A percentile compares a stretch with the other conserved stretches of the same genome.
Evolutionary conservation across 352 stramenopile species (phyloP).

Genomic region (Phytophthora tubulina): DNA sequence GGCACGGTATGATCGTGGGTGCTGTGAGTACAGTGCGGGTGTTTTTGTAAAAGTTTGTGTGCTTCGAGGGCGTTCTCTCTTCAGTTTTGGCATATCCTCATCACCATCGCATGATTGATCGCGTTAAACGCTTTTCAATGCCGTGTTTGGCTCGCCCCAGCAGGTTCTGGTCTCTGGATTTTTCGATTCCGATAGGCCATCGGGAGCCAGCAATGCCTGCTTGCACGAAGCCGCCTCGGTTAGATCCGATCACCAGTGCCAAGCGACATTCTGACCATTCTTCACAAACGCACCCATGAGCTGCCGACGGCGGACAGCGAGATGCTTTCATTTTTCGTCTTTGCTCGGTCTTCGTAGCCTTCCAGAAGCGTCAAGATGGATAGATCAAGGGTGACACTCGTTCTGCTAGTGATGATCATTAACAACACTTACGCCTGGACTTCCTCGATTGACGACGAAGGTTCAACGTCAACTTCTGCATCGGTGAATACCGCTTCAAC

Average conservation of each 20-base stretch:
- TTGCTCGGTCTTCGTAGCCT: not conserved
- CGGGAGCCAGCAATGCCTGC: conserved; percentile 14
- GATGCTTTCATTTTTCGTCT: conserved; percentile 4
- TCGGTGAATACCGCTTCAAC: not conserved
- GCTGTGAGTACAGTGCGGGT: too few relatives aligned
- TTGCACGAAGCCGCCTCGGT: not conserved
- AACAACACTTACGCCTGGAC: not conserved
- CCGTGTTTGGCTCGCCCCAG: not conserved
- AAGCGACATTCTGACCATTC: conserved; percentile 5
- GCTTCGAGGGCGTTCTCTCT: too few relatives aligned
- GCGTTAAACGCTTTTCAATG: not conserved
- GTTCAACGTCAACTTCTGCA: conserved; percentile 20
- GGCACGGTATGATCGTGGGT: too few relatives aligned
- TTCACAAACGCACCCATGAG: not conserved
- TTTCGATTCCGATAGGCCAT: conserved; percentile 19
- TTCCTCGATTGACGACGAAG: conserved; percentile 3
- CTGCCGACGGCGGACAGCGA: not conserved
- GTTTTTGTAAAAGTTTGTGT: too few relatives aligned
- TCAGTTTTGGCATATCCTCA: conserved; percentile 18
- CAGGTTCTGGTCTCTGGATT: conserved; percentile 17
- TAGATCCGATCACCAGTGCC: conserved; percentile 15
- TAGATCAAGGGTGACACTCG: not conserved
- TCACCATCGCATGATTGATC: conserved; percentile 1
- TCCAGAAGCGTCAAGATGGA: not conserved
- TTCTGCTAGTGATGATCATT: not conserved